These are phyloP conservation scores for Pythium monospermum DNA, from an alignment of 352 stramenopile species.

Conservation along the genomic window DNA sequence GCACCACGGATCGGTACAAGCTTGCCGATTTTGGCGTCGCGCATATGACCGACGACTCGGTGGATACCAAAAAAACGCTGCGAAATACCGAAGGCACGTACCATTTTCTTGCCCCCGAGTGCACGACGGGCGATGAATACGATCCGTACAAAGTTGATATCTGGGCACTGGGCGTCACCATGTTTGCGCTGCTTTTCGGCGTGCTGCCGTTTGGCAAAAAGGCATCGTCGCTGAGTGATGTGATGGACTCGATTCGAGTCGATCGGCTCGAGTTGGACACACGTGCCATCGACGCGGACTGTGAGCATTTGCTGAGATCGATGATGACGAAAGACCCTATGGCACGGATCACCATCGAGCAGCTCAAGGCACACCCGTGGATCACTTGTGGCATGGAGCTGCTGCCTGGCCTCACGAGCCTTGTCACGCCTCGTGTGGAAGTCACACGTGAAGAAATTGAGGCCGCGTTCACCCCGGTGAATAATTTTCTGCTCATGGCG, in stretches of 20 bases:
- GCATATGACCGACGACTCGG: slow-evolving; percentile 82
- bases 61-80: slow-evolving; percentile 35
- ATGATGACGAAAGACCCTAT: slow-evolving; percentile 60
- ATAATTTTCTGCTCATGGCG: slow-evolving; percentile 77
- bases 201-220: slow-evolving; percentile 64
- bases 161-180: slow-evolving; percentile 79
- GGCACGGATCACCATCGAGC: slow-evolving; percentile 42
- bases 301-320: slow-evolving; percentile 31
- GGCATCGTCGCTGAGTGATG: slow-evolving; percentile 43
- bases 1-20: slow-evolving; percentile 58
- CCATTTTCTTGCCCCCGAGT: slow-evolving; percentile 81
- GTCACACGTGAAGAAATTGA: slow-evolving; percentile 68
- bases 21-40: slow-evolving; percentile 64
- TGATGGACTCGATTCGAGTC: slow-evolving; percentile 71
- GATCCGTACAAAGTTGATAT: slow-evolving; percentile 77
- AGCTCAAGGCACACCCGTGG: slow-evolving; percentile 58
- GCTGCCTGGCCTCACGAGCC: not conserved
- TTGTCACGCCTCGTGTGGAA: slow-evolving; percentile 19
- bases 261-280: slow-evolving; percentile 39
- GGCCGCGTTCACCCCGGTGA: slow-evolving; percentile 67
- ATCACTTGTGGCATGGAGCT: slow-evolving; percentile 11
- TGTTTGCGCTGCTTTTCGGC: slow-evolving; percentile 65
- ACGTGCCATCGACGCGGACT: slow-evolving; percentile 32
- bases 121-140: slow-evolving; percentile 68
- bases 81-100: slow-evolving; percentile 86